phyloP scores from a whole-genome alignment of 345 rosid genomes.

The Pseudoturritis turrita region DNA sequence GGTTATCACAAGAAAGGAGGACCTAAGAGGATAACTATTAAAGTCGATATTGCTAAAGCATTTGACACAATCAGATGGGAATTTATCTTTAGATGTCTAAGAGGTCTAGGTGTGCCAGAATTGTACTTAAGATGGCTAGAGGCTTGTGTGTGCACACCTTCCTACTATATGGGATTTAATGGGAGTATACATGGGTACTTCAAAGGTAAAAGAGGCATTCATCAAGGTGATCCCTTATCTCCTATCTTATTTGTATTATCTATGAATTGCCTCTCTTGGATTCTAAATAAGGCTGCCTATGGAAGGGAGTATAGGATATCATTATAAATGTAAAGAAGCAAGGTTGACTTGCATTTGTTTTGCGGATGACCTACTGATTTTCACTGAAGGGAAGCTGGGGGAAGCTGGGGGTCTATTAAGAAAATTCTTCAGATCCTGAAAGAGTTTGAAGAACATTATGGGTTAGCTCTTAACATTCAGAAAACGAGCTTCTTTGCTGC shows the following conservation, averaged over 20 bases:
- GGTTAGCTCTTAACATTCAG: neutral
- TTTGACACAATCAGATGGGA: neutral
- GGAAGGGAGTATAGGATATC: neutral
- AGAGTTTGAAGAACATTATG: neutral
- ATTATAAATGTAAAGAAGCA: too few relatives aligned
- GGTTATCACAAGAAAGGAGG: neutral
- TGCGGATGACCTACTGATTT: neutral
- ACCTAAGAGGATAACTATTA: neutral
- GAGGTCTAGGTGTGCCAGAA: neutral
- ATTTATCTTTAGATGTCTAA: neutral
- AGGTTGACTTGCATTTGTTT: neutral
- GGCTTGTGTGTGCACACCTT: neutral
- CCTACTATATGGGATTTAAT: neutral
- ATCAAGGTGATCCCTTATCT: neutral
- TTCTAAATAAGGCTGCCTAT: neutral
- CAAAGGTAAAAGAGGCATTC: neutral
- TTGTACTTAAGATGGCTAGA: neutral
- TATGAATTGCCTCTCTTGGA: neutral
- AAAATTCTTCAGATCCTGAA: neutral
- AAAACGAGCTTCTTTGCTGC: neutral
- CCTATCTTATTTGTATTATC: neutral
- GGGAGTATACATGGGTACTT: neutral
- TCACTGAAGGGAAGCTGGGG: neutral
- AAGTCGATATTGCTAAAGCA: neutral
- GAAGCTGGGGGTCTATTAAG: neutral